These are phyloP conservation scores for Parachaetomium inaequale DNA, from an alignment of 495 filamentous ascomycete genomes.

Conservation along the genomic window DNA sequence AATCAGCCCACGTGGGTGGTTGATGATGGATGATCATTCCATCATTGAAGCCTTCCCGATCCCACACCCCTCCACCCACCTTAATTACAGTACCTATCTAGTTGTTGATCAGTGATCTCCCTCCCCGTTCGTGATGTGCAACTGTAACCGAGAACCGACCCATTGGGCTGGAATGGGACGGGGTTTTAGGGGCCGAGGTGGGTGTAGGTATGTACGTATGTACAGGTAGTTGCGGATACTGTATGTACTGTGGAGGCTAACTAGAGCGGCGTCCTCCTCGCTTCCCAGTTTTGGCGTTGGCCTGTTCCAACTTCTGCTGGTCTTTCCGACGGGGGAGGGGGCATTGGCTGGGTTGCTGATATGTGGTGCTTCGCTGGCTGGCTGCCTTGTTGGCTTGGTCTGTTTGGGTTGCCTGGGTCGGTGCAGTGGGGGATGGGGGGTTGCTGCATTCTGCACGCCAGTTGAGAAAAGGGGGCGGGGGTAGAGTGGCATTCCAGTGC, in stretches of 20 bases:
- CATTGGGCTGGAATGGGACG: background rate
- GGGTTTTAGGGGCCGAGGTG: too few species aligned
- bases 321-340: background rate
- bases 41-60: too few species aligned
- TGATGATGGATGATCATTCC: too few species aligned
- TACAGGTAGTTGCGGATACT: too few species aligned
- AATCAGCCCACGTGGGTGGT: too few species aligned
- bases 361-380: background rate
- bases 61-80: too few species aligned
- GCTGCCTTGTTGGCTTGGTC: background rate
- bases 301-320: background rate
- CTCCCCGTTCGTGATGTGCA: too few species aligned
- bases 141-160: background rate
- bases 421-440: background rate
- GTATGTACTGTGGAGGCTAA: background rate
- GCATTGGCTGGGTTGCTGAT: background rate
- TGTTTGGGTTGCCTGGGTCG: background rate
- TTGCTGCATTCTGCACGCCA: background rate
- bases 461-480: background rate
- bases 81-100: too few species aligned
- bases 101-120: too few species aligned
- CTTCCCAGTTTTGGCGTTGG: background rate
- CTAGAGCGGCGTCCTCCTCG: background rate
- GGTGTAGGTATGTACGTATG: too few species aligned
- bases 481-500: background rate